Evolutionary conservation across 140 eudicot genomes (phyloP), one percentile per base, ranked within the genome.

Genomic region (Oenanthe javanica): DNA sequence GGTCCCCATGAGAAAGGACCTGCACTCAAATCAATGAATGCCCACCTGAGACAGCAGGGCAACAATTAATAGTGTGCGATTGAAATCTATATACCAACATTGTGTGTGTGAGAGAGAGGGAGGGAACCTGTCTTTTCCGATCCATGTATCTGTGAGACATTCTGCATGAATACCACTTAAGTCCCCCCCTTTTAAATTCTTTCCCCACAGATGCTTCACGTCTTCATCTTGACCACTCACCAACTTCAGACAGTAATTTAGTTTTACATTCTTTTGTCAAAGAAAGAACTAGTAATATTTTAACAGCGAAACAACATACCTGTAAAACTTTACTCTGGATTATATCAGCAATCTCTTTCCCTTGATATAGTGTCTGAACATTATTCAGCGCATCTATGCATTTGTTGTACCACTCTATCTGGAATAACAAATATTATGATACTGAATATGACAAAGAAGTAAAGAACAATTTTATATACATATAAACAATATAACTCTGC

Each of bases 1-100:
- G 98, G 98, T 19, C 97, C 98, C 98, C 98, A 94, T 36, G 98
- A 86, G 78, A 94, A 94, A 64, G 98, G 98, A 75, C 98, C 98
- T 1, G 98, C 97, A 82, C 88, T 89, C 81, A 94, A 86, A 85
- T 94, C 98, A 80, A 94, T 89, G 82, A 94, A 94, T 9, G 98
- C 98, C 98, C 98, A 94, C 93, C 98, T 91, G 87, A 82, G 48
- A 79, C 45, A 81, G 48, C 67, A 11, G 55, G 51, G 14, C 18
- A 54, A 10, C 69, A 77, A 74, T 71, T 43, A 71, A 40, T 51
- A 46, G 19, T 43, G 25, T 21, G 77, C 49, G 69, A 0, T 55
- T 47, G 11, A 23, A 31, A 36, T 49, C 50, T 73, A 73, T 73
- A 73, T 25, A 45, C 31, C 25, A 38, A 42, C 3, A 40, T 2